Evolutionary conservation across 441 rosid genomes (phyloP), one percentile per base, ranked within the genome.

Genomic region (Erysimum pusillum): DNA sequence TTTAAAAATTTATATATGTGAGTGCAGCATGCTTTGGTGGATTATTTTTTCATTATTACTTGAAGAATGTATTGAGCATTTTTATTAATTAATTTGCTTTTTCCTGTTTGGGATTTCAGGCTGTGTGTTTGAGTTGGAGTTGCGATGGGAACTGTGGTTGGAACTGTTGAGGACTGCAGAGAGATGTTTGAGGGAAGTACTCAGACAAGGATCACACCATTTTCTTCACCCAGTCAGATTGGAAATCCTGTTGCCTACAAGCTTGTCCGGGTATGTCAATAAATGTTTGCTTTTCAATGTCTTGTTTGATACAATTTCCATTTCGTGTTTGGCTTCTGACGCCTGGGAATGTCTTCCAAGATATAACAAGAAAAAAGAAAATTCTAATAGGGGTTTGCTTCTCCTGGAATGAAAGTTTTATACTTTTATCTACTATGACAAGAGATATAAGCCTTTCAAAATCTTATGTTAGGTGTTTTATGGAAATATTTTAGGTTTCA

Each of bases 111-210:
- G 75, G 71, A 34, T 85, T 85, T 74, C 91, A 91, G 92, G 80
- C 80, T 81, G 86, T 89, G 80, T 84, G 73, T 86, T 86, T 85
- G 83, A 85, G 86, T 85, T 89, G 80, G 92, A 84, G 87, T 84
- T 82, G 83, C 81, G 81, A 95, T 95, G 98, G 99, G 88, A 86
- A 90, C 94, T 89, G 89, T 85, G 87, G 91, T 86, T 81, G 86
- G 81, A 85, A 84, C 82, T 87, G 91, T 89, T 66, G 77, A 71
- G 84, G 93, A 90, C 76, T 70, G 80, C 78, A 85, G 79, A 17
- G 90, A 81, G 78, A 87, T 81, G 82, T 85, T 86, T 72, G 84
- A 84, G 53, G 89, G 83, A 62, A 56, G 78, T 66, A 51, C 76
- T 65, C 85, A 76, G 76, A 84, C 83, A 67, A 81, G 71, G 63